Evolutionary conservation across 345 rosid species (phyloP).

Genomic region (Lumnitzera littorea): DNA sequence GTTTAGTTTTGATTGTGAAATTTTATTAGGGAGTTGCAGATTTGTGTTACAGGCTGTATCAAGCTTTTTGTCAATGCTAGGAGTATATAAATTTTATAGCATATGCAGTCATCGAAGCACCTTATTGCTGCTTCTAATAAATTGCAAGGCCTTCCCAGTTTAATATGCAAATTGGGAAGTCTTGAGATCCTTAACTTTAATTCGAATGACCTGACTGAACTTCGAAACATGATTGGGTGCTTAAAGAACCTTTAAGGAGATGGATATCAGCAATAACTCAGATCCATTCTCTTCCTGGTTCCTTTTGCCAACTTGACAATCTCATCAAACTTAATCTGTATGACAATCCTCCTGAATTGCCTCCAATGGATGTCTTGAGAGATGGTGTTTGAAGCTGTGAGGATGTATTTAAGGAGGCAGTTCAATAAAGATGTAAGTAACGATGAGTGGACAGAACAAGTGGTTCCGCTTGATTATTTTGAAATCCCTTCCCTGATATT

Average conservation of each 20-base stretch:
- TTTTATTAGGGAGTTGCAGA: too few species aligned
- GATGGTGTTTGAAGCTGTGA: conserved; percentile 58
- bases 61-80: too few species aligned
- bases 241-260: conserved; percentile 66
- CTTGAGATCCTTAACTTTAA: conserved; percentile 64
- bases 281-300: conserved; percentile 53
- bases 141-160: conserved; percentile 43
- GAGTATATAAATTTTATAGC: too few species aligned
- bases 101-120: conserved; percentile 33
- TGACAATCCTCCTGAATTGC: conserved; percentile 55
- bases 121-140: conserved; percentile 70
- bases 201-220: conserved; percentile 58
- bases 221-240: conserved; percentile 59
- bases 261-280: conserved; percentile 73
- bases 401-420: conserved; percentile 49
- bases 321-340: conserved; percentile 53
- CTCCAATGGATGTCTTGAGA: conserved; percentile 42
- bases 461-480: conserved; percentile 27
- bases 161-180: conserved; percentile 49
- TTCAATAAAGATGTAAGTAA: conserved; percentile 28
- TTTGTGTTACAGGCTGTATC: too few species aligned
- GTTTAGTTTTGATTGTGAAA: background rate
- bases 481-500: conserved; percentile 33
- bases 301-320: conserved; percentile 62
- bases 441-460: conserved; percentile 36